Conservation (phyloP, 2,329 filamentous ascomycete species). For the Xylogone sp. region DNA sequence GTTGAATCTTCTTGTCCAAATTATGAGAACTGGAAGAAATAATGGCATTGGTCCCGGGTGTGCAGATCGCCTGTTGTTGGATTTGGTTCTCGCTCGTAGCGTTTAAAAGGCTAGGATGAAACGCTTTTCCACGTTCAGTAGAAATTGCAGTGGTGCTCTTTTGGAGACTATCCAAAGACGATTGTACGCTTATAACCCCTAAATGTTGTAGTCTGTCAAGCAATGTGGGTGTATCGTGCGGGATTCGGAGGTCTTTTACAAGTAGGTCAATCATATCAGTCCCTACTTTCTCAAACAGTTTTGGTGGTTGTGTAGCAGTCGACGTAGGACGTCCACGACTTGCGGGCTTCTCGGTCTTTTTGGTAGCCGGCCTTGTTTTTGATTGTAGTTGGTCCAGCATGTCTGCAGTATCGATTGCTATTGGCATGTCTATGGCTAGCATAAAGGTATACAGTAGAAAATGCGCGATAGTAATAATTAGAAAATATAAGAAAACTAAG, state of each 20-base stretch:
- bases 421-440: too few relatives aligned
- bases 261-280: background rate
- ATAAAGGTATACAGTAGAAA: too few relatives aligned
- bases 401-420: too few relatives aligned
- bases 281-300: background rate
- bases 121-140: background rate
- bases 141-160: background rate
- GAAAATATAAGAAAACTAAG: too few relatives aligned
- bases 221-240: background rate
- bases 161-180: background rate
- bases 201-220: background rate
- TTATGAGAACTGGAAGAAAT: background rate
- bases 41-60: background rate
- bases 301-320: background rate
- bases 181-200: background rate
- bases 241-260: background rate
- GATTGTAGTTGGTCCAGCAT: too few relatives aligned
- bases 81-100: background rate
- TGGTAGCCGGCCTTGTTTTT: too few relatives aligned
- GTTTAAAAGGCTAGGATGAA: background rate
- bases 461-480: too few relatives aligned
- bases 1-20: background rate
- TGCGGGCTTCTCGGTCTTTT: conserved; percentile 12
- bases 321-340: background rate
- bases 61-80: background rate